phyloP scores from a whole-genome alignment of 768 basidiomycete species.

The Suillus tomentosus region DNA sequence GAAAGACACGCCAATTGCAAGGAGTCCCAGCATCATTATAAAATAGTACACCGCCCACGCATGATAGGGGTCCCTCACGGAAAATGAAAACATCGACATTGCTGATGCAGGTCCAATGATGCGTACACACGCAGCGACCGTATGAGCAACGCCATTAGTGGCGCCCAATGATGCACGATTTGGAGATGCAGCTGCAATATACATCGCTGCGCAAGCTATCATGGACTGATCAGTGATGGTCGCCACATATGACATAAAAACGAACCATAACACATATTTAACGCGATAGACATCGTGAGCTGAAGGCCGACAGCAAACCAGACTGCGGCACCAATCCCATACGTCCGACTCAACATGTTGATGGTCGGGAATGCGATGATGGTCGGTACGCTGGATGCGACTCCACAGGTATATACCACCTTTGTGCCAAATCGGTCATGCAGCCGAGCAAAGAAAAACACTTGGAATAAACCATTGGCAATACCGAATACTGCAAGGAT shows the following conservation, averaged over 20 bases:
- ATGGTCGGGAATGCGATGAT: slow-evolving; percentile 45
- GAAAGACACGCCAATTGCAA: slow-evolving; percentile 2
- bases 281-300: slow-evolving; percentile 30
- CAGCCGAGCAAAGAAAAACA: slow-evolving; percentile 59
- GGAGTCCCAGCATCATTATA: slow-evolving; percentile 9
- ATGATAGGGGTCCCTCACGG: slow-evolving; percentile 19
- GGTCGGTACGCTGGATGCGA: slow-evolving; percentile 46
- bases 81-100: slow-evolving; percentile 40
- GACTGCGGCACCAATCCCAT: slow-evolving; percentile 44
- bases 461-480: slow-evolving; percentile 47
- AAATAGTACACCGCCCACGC: slow-evolving; percentile 14
- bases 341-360: slow-evolving; percentile 36
- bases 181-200: slow-evolving; percentile 65
- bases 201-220: slow-evolving; percentile 68
- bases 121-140: slow-evolving; percentile 31
- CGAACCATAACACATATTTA: slow-evolving; percentile 43
- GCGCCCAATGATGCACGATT: slow-evolving; percentile 67
- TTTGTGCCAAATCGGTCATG: slow-evolving; percentile 59
- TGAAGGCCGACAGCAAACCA: slow-evolving; percentile 52
- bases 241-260: background rate
- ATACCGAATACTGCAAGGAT: slow-evolving; percentile 22
- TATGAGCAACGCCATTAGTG: slow-evolving; percentile 55
- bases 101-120: slow-evolving; percentile 37
- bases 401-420: slow-evolving; percentile 44
- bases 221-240: background rate